These are phyloP conservation scores for Macaranga tanarius DNA, from an alignment of 441 rosid genomes.

Conservation along the genomic window DNA sequence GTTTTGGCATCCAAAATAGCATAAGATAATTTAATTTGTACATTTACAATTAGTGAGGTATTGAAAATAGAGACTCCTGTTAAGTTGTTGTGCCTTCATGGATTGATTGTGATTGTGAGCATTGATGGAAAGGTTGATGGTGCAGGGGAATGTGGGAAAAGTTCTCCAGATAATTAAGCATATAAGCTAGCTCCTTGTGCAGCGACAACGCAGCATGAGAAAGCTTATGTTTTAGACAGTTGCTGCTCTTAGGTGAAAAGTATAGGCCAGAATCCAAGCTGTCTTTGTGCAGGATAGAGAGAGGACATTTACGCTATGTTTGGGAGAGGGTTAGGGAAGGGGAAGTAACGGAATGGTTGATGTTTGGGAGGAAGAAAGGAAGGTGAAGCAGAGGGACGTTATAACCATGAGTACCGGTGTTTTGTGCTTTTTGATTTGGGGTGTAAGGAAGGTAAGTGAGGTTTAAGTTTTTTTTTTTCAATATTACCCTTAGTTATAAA, in stretches of 20 bases:
- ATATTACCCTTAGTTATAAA: too few relatives aligned
- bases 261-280: slow-evolving; percentile 54
- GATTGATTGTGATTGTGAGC: slow-evolving; percentile 29
- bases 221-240: slow-evolving; percentile 48
- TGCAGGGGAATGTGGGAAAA: slow-evolving; percentile 64
- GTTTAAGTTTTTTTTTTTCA: too few relatives aligned
- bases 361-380: too few relatives aligned
- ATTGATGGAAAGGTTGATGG: slow-evolving; percentile 28
- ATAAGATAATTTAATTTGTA: too few relatives aligned
- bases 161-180: slow-evolving; percentile 62
- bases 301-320: too few relatives aligned
- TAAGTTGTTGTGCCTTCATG: slow-evolving; percentile 35
- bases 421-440: too few relatives aligned
- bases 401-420: too few relatives aligned
- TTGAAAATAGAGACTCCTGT: slow-evolving; percentile 30
- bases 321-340: too few relatives aligned
- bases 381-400: too few relatives aligned
- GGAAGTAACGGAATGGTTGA: too few relatives aligned
- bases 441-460: too few relatives aligned
- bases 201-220: slow-evolving; percentile 52
- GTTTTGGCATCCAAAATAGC: slow-evolving; percentile 15
- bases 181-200: slow-evolving; percentile 62
- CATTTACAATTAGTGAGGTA: too few relatives aligned
- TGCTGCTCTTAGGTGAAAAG: slow-evolving; percentile 54
- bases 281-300: slow-evolving; percentile 87